These are phyloP conservation scores for Talaromyces sp. DNA, from an alignment of 2,329 filamentous ascomycete genomes.

Conservation along the genomic window DNA sequence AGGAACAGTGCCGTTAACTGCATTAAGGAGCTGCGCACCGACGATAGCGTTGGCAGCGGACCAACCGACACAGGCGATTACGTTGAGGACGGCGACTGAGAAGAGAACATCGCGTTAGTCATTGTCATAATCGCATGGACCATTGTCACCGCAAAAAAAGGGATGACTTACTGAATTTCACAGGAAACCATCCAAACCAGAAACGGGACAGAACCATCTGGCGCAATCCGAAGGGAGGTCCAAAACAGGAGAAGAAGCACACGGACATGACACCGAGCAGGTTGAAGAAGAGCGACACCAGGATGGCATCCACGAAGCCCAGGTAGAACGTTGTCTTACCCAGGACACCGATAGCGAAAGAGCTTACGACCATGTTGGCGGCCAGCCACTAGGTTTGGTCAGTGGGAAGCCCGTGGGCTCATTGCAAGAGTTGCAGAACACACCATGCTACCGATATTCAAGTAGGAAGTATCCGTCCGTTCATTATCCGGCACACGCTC, in stretches of 20 bases:
- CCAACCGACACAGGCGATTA: slow-evolving; percentile 74
- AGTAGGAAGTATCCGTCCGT: slow-evolving; percentile 65
- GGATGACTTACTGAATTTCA: slow-evolving; percentile 62
- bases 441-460: slow-evolving; percentile 73
- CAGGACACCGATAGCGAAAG: slow-evolving; percentile 74
- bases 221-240: slow-evolving; percentile 71
- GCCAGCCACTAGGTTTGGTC: slow-evolving; percentile 65
- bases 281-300: slow-evolving; percentile 76
- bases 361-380: slow-evolving; percentile 76
- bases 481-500: slow-evolving; percentile 73
- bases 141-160: not conserved
- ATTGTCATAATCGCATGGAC: not conserved
- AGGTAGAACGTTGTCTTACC: slow-evolving; percentile 69
- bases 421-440: slow-evolving; percentile 31
- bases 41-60: slow-evolving; percentile 78
- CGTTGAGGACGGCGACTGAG: slow-evolving; percentile 68
- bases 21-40: slow-evolving; percentile 74
- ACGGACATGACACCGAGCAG: slow-evolving; percentile 72
- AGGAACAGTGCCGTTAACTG: slow-evolving; percentile 70
- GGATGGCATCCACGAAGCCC: slow-evolving; percentile 71
- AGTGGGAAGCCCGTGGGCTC: slow-evolving; percentile 22
- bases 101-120: slow-evolving; percentile 11
- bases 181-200: slow-evolving; percentile 73
- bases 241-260: slow-evolving; percentile 77
- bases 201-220: slow-evolving; percentile 81